A percentile compares a stretch with the other conserved stretches of the same genome.
phyloP scores from a whole-genome alignment of 805 yeast species.

The Pichia californica region DNA sequence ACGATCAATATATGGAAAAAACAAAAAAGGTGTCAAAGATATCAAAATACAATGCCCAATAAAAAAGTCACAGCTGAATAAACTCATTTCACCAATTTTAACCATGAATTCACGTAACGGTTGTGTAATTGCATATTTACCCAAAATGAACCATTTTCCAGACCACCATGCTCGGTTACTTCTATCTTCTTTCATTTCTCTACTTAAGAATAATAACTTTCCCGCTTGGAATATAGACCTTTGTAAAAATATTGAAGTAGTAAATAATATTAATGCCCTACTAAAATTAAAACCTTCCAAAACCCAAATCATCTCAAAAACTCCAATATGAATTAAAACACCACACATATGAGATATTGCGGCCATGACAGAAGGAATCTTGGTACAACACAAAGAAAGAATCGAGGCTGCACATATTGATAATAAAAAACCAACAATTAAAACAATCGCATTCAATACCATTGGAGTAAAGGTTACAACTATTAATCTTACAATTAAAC shows the following conservation, averaged over 20 bases:
- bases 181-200: slow-evolving; percentile 36
- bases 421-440: slow-evolving; percentile 29
- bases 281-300: slow-evolving; percentile 38
- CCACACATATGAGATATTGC: slow-evolving; percentile 34
- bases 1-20: slow-evolving; percentile 41
- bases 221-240: slow-evolving; percentile 30
- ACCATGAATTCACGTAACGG: slow-evolving; percentile 41
- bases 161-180: slow-evolving; percentile 50
- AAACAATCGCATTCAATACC: slow-evolving; percentile 30
- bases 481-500: slow-evolving; percentile 56
- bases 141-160: slow-evolving; percentile 40
- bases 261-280: slow-evolving; percentile 34
- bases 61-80: slow-evolving; percentile 42
- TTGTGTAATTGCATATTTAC: slow-evolving; percentile 33
- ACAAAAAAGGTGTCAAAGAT: slow-evolving; percentile 33
- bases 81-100: slow-evolving; percentile 38
- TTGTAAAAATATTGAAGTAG: slow-evolving; percentile 34
- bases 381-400: slow-evolving; percentile 28
- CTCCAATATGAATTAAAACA: slow-evolving; percentile 29
- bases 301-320: slow-evolving; percentile 32
- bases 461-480: slow-evolving; percentile 49
- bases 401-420: slow-evolving; percentile 36
- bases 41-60: slow-evolving; percentile 38
- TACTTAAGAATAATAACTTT: slow-evolving; percentile 30
- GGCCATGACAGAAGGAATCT: slow-evolving; percentile 34